Conservation (phyloP, 345 rosid genomes). For the Eucalyptus cloeziana region DNA sequence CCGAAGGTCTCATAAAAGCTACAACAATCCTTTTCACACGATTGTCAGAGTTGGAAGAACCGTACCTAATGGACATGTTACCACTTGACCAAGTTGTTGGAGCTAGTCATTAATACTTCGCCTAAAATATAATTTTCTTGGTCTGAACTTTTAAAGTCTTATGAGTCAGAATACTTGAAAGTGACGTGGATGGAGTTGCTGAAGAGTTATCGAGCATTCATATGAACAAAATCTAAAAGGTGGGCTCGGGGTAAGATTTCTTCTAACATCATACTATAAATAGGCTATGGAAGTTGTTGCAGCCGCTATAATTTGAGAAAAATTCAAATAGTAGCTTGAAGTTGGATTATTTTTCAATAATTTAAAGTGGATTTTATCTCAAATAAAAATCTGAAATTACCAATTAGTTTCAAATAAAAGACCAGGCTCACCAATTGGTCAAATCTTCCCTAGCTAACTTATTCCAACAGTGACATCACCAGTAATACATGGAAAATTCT, state of each 20-base stretch:
- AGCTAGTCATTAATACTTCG: background rate
- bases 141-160: background rate
- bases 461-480: background rate
- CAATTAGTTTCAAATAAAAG: background rate
- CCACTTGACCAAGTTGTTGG: background rate
- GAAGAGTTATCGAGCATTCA: background rate
- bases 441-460: background rate
- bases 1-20: background rate
- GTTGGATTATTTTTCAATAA: background rate
- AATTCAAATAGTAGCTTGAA: background rate
- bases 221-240: background rate
- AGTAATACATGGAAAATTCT: too few species aligned
- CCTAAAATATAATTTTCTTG: background rate
- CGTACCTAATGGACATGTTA: background rate
- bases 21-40: background rate
- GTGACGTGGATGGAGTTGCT: background rate
- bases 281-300: background rate
- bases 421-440: background rate
- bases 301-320: background rate
- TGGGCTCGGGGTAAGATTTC: background rate
- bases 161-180: background rate
- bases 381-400: fast-evolving
- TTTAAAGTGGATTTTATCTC: background rate
- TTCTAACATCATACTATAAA: background rate
- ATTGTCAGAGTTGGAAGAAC: background rate